Conservation (phyloP, 78 protist species). For the Tieghemostelium lacteum region DNA sequence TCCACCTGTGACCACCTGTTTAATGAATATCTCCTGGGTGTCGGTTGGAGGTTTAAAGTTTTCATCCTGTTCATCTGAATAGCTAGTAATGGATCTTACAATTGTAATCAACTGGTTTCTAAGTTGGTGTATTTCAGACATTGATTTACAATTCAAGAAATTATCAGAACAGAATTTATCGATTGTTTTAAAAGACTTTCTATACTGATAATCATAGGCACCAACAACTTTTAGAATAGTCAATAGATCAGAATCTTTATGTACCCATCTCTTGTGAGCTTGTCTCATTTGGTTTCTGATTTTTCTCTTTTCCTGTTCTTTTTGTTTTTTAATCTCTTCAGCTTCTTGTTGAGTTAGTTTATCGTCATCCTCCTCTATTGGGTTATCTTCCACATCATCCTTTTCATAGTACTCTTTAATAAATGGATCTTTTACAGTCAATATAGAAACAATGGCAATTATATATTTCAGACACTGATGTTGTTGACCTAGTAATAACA, state of each 20-base stretch:
- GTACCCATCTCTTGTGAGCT: constrained; percentile 40
- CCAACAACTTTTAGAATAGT: constrained; percentile 69
- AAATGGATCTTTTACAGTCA: constrained; percentile 87
- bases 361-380: neutral
- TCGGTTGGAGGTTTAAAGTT: constrained; percentile 47
- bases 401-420: constrained; percentile 6
- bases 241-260: constrained; percentile 52
- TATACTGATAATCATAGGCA: constrained; percentile 72
- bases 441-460: constrained; percentile 89
- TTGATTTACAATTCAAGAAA: constrained; percentile 52
- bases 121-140: constrained; percentile 72
- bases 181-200: constrained; percentile 1
- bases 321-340: constrained; percentile 31
- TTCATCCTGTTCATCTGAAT: neutral
- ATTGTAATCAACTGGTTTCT: constrained; percentile 61
- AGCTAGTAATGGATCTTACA: constrained; percentile 8
- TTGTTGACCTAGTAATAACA: constrained; percentile 84
- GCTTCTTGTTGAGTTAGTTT: neutral
- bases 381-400: neutral
- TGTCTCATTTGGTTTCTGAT: constrained; percentile 12
- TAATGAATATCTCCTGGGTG: constrained; percentile 58
- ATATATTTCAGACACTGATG: constrained; percentile 73
- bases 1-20: constrained; percentile 80
- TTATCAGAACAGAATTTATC: constrained; percentile 32
- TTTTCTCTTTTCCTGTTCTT: constrained; percentile 52